These are phyloP conservation scores for Alternaria gansuensis DNA, from an alignment of 2,329 filamentous ascomycete species.

Conservation along the genomic window DNA sequence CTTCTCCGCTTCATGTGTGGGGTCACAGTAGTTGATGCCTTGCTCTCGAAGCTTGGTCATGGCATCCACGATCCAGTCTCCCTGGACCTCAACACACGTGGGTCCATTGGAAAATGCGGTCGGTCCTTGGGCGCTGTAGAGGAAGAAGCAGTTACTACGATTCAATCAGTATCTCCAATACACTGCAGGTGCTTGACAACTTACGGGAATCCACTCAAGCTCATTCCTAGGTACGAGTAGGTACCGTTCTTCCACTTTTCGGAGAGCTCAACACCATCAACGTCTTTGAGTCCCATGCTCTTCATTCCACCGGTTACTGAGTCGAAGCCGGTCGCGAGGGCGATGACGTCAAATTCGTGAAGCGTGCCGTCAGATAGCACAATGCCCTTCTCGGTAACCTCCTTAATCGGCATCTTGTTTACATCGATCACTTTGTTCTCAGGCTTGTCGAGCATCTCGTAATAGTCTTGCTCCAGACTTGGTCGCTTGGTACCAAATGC, in stretches of 20 bases:
- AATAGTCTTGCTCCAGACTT: constrained; percentile 59
- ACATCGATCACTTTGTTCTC: constrained; percentile 57
- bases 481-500: constrained; percentile 60
- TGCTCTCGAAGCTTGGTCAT: constrained; percentile 53
- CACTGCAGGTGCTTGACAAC: not conserved
- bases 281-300: constrained; percentile 52
- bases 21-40: constrained; percentile 53
- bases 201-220: constrained; percentile 48
- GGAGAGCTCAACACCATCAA: constrained; percentile 49
- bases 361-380: constrained; percentile 53
- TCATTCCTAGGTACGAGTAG: constrained; percentile 56
- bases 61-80: constrained; percentile 57
- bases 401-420: constrained; percentile 54
- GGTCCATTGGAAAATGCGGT: constrained; percentile 60
- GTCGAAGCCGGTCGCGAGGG: constrained; percentile 59
- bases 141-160: constrained; percentile 55
- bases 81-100: constrained; percentile 57
- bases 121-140: constrained; percentile 59
- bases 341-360: constrained; percentile 57
- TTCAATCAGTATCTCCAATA: not conserved
- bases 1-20: constrained; percentile 55
- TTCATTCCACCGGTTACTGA: constrained; percentile 56
- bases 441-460: constrained; percentile 56
- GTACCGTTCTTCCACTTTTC: constrained; percentile 56
- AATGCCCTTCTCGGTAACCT: constrained; percentile 53